Evolutionary conservation across 1,284 basidiomycete genomes (phyloP).

Genomic region (Macrocybe sp.): DNA sequence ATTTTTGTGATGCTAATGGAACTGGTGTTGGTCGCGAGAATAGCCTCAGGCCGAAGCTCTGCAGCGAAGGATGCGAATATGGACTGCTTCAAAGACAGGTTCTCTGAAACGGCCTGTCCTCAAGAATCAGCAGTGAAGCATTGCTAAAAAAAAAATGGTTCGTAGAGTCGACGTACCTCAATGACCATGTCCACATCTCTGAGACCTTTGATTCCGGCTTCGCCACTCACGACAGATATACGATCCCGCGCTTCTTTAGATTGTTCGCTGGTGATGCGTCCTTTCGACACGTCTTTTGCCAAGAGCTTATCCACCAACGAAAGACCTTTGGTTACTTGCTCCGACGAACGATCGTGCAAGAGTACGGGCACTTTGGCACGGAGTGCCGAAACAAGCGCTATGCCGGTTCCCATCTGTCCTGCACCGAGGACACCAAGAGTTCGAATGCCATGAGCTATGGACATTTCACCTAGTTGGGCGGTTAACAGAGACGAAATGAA

Average conservation of each 20-base stretch:
- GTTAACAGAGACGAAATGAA: no score
- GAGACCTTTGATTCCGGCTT: constrained; percentile 44
- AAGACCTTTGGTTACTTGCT: constrained; percentile 69
- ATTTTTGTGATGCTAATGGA: constrained; percentile 95
- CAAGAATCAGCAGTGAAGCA: neutral
- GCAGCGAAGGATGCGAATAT: constrained; percentile 75
- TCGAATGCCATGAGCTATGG: constrained; percentile 55
- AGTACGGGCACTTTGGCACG: constrained; percentile 75
- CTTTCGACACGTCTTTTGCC: constrained; percentile 86
- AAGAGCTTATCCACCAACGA: constrained; percentile 77
- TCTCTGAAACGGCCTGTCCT: constrained; percentile 83
- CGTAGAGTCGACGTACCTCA: constrained; percentile 53
- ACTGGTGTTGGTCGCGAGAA: constrained; percentile 91
- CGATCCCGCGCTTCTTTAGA: constrained; percentile 72
- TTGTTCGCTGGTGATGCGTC: constrained; percentile 68
- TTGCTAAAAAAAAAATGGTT: neutral
- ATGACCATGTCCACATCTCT: constrained; percentile 86
- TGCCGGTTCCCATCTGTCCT: constrained; percentile 89
- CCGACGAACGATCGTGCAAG: constrained; percentile 62
- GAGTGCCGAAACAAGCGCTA: constrained; percentile 81
- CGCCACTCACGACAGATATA: constrained; percentile 47
- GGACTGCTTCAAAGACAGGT: constrained; percentile 72
- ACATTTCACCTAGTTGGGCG: no score
- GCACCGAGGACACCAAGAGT: constrained; percentile 71
- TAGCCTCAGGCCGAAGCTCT: constrained; percentile 67